Conservation (phyloP, 495 filamentous ascomycete species). For the Pyrenula aspistea region DNA sequence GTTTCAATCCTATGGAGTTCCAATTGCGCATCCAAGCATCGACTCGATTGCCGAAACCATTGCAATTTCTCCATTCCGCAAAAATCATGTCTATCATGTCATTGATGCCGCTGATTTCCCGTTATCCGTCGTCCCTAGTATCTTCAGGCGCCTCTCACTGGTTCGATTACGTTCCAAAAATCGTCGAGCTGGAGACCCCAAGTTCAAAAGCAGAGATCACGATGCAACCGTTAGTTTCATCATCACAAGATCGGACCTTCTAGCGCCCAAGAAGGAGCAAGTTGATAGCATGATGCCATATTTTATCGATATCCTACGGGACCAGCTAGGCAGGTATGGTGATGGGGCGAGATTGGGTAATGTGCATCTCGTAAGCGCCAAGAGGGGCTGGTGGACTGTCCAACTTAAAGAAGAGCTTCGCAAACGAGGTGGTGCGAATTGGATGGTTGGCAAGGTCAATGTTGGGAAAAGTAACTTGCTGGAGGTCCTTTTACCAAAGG, state of each 20-base stretch:
- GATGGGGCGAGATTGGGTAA: slow-evolving; percentile 65
- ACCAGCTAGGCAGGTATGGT: slow-evolving; percentile 49
- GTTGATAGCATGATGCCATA: slow-evolving; percentile 78
- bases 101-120: slow-evolving; percentile 97
- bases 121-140: slow-evolving; percentile 67
- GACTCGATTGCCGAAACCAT: slow-evolving; percentile 72
- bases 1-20: slow-evolving; percentile 56
- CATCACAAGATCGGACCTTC: slow-evolving; percentile 76
- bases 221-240: slow-evolving; percentile 66
- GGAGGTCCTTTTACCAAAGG: slow-evolving; percentile 74
- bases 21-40: slow-evolving; percentile 66
- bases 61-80: slow-evolving; percentile 67
- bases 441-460: slow-evolving; percentile 97
- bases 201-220: slow-evolving; percentile 45
- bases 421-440: slow-evolving; percentile 71
- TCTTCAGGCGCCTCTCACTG: slow-evolving; percentile 44
- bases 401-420: slow-evolving; percentile 74
- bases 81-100: slow-evolving; percentile 94
- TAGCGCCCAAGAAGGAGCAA: slow-evolving; percentile 68
- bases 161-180: slow-evolving; percentile 63
- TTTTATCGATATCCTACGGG: slow-evolving; percentile 57
- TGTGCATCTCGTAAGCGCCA: slow-evolving; percentile 71
- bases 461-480: slow-evolving; percentile 93
- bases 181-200: slow-evolving; percentile 51
- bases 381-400: slow-evolving; percentile 78